phyloP scores from a whole-genome alignment of 2,329 filamentous ascomycete species.

The Exophiala oligosperma region DNA sequence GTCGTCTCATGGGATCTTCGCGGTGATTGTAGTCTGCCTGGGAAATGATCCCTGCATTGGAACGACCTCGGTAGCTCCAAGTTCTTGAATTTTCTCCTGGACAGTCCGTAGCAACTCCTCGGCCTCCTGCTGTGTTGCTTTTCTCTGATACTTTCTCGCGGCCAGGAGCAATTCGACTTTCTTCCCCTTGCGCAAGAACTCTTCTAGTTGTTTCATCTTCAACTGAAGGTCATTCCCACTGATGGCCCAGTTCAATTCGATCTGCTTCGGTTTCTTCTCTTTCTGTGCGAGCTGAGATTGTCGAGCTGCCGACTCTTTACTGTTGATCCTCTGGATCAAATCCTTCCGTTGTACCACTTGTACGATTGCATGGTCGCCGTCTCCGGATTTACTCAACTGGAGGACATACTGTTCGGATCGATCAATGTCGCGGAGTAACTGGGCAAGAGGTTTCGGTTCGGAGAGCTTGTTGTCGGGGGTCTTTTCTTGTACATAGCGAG shows the following conservation, averaged over 20 bases:
- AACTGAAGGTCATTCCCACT: constrained; percentile 72
- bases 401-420: constrained; percentile 52
- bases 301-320: constrained; percentile 33
- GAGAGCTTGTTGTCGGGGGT: constrained; percentile 20
- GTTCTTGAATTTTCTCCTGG: constrained; percentile 44
- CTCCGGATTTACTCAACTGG: constrained; percentile 43
- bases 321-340: constrained; percentile 47
- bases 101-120: constrained; percentile 57
- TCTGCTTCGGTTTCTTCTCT: constrained; percentile 59
- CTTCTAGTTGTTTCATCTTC: constrained; percentile 64
- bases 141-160: constrained; percentile 63
- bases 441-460: constrained; percentile 14
- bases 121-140: constrained; percentile 63
- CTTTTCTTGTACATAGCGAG: constrained; percentile 22
- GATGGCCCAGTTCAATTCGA: constrained; percentile 93
- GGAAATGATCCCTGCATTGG: constrained; percentile 44
- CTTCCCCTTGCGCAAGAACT: constrained; percentile 72
- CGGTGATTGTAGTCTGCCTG: constrained; percentile 28
- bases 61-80: constrained; percentile 42
- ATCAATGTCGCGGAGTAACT: constrained; percentile 47
- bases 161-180: constrained; percentile 73
- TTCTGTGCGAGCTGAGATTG: constrained; percentile 40
- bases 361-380: constrained; percentile 61
- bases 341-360: constrained; percentile 64
- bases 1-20: constrained; percentile 19